These are phyloP conservation scores for Platanus orientalis DNA, from an alignment of 164 flowering plant species.

Conservation along the genomic window DNA sequence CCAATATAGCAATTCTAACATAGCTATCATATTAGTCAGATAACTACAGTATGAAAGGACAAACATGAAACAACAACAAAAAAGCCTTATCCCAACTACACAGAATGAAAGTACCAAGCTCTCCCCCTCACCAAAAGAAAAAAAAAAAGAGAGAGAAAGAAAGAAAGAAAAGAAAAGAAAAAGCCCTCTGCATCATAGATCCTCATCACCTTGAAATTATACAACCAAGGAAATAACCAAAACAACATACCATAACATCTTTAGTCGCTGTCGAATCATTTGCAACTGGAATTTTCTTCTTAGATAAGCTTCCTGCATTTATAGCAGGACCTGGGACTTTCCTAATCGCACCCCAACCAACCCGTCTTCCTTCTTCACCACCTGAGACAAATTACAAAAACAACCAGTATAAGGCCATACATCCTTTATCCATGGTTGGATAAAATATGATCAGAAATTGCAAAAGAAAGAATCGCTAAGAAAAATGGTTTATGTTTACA, in stretches of 20 bases:
- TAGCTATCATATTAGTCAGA: neutral
- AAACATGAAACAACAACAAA: too few relatives aligned
- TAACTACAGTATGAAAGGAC: neutral
- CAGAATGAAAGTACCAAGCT: too few relatives aligned
- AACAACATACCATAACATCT: slow-evolving; percentile 58
- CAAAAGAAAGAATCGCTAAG: too few relatives aligned
- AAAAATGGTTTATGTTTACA: neutral
- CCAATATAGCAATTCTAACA: neutral
- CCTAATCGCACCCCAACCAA: slow-evolving; percentile 45
- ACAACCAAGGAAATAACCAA: neutral
- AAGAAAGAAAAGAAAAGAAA: too few relatives aligned
- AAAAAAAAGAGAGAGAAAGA: too few relatives aligned
- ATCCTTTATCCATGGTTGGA: neutral
- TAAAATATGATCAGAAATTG: neutral
- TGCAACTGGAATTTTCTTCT: slow-evolving; percentile 62
- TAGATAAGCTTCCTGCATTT: slow-evolving; percentile 51
- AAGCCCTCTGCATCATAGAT: too few relatives aligned
- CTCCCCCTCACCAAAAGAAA: too few relatives aligned
- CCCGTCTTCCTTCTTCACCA: slow-evolving; percentile 53
- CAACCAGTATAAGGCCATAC: neutral
- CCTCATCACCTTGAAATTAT: neutral
- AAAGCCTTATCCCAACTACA: too few relatives aligned
- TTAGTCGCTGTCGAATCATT: slow-evolving; percentile 48
- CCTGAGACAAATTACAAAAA: slow-evolving; percentile 24
- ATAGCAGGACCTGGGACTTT: slow-evolving; percentile 52